phyloP scores from a whole-genome alignment of 2,329 filamentous ascomycete genomes.

The Waltergamsia citrina region DNA sequence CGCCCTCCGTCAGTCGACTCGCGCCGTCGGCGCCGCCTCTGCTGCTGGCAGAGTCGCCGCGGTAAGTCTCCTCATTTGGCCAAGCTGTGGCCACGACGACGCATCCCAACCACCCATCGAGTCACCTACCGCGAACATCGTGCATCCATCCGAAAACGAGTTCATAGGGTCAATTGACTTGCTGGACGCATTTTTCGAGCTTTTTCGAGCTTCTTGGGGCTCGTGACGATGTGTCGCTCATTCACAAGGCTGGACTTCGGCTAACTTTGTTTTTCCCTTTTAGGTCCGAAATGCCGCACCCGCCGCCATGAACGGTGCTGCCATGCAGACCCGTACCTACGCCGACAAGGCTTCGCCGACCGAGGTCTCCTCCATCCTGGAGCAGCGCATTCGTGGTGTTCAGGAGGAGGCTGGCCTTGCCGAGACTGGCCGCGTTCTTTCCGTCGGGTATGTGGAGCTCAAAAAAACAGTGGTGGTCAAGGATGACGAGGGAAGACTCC shows the following conservation, averaged over 20 bases:
- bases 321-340: constrained; percentile 74
- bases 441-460: constrained; percentile 76
- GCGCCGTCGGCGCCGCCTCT: constrained; percentile 90
- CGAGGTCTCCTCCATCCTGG: constrained; percentile 98
- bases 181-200: constrained; percentile 13
- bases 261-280: constrained; percentile 43
- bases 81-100: constrained; percentile 22
- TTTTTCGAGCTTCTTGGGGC: constrained; percentile 23
- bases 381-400: constrained; percentile 97
- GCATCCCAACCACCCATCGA: constrained; percentile 36
- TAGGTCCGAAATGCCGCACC: constrained; percentile 84
- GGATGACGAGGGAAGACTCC: background rate
- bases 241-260: constrained; percentile 32
- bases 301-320: constrained; percentile 60
- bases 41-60: constrained; percentile 82
- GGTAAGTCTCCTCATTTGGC: constrained; percentile 62
- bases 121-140: constrained; percentile 23
- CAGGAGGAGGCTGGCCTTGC: constrained; percentile 93
- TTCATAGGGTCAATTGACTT: constrained; percentile 25
- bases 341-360: constrained; percentile 93
- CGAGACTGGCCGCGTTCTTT: constrained; percentile 98
- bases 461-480: constrained; percentile 6
- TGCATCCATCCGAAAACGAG: constrained; percentile 20
- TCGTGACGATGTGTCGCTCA: constrained; percentile 13
- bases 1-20: constrained; percentile 94